These are phyloP conservation scores for Amanita exitialis DNA, from an alignment of 768 basidiomycete genomes.

Conservation along the genomic window DNA sequence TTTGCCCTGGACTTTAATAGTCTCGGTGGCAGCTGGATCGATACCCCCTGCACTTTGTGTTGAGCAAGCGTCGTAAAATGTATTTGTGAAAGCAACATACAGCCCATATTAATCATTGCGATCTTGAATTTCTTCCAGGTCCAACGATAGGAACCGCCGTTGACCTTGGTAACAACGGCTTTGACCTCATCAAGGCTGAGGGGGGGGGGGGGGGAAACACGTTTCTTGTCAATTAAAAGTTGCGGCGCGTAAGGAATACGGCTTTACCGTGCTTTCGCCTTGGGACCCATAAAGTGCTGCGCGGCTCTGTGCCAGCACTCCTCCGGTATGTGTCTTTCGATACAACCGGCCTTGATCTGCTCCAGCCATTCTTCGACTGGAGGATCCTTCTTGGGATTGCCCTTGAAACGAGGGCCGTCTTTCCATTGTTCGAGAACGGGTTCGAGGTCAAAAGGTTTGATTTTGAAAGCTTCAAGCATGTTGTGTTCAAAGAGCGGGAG, in stretches of 20 bases:
- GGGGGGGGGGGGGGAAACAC: too few species aligned
- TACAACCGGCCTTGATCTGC: conserved; percentile 62
- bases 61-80: background rate
- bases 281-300: conserved; percentile 64
- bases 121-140: conserved; percentile 77
- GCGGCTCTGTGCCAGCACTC: conserved; percentile 80
- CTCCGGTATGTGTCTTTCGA: conserved; percentile 60
- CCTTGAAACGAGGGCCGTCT: conserved; percentile 55
- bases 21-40: conserved; percentile 46
- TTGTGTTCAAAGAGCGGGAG: background rate
- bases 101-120: conserved; percentile 75
- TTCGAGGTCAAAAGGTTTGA: conserved; percentile 68
- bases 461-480: conserved; percentile 64
- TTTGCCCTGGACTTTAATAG: conserved; percentile 48
- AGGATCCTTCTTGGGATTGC: conserved; percentile 58
- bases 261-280: conserved; percentile 49
- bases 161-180: conserved; percentile 60
- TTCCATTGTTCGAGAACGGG: conserved; percentile 58
- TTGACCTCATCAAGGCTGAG: conserved; percentile 56
- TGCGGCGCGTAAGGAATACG: background rate
- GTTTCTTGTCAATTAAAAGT: background rate
- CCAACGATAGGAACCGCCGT: conserved; percentile 74
- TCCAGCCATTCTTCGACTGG: conserved; percentile 68
- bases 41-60: conserved; percentile 41
- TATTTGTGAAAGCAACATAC: conserved; percentile 29